These are phyloP conservation scores for Alternaria conjuncta DNA, from an alignment of 2,329 filamentous ascomycete genomes.

Conservation along the genomic window DNA sequence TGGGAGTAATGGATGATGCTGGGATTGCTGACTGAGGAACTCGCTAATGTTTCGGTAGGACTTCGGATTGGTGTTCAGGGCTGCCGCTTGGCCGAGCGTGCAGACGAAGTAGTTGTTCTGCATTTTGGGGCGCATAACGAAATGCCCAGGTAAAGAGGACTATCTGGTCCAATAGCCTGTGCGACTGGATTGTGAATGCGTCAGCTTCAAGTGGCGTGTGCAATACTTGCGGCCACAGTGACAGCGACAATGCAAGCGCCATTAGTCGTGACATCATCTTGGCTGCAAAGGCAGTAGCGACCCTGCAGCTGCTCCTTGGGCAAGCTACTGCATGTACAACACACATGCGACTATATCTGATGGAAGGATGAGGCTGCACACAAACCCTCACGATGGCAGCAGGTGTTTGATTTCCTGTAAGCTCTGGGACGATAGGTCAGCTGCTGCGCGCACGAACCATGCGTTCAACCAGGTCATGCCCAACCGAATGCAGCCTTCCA, in stretches of 20 bases:
- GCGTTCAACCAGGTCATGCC: constrained; percentile 2
- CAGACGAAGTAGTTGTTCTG: constrained; percentile 65
- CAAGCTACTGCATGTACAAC: background rate
- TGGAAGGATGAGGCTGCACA: background rate
- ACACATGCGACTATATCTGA: background rate
- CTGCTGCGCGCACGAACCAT: constrained; percentile 9
- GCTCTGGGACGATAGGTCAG: background rate
- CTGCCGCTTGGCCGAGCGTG: constrained; percentile 63
- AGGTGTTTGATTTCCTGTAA: background rate
- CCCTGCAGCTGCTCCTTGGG: constrained; percentile 1
- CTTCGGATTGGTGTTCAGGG: constrained; percentile 43
- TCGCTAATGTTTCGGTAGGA: constrained; percentile 56
- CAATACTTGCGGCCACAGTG: background rate
- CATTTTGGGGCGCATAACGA: constrained; percentile 19
- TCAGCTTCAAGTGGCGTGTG: background rate
- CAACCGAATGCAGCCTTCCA: background rate
- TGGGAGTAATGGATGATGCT: constrained; percentile 45
- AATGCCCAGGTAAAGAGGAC: background rate
- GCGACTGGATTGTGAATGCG: background rate
- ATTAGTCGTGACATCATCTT: constrained; percentile 41
- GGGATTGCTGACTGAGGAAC: constrained; percentile 59
- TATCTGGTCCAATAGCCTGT: background rate
- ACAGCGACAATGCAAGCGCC: background rate
- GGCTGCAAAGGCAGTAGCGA: constrained; percentile 9
- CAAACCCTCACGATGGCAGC: background rate